Evolutionary conservation across 2,329 filamentous ascomycete species (phyloP).

Genomic region (Polychaeton citri): DNA sequence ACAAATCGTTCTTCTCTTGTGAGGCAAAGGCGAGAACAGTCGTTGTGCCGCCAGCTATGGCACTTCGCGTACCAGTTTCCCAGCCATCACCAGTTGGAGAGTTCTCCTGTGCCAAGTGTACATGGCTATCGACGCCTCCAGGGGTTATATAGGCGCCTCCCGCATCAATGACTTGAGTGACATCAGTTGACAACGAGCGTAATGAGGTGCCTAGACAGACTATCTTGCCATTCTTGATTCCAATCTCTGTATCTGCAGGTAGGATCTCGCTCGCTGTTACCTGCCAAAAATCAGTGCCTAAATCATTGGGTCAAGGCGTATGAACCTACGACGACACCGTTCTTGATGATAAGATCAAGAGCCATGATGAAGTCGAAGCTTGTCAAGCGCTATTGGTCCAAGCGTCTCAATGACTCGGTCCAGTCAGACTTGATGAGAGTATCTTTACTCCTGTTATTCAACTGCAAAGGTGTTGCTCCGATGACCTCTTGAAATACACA

Average conservation of each 20-base stretch:
- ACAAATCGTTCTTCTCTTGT: conserved; percentile 34
- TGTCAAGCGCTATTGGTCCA: too few relatives aligned
- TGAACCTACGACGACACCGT: conserved; percentile 27
- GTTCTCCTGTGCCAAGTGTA: conserved; percentile 35
- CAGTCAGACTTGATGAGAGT: too few relatives aligned
- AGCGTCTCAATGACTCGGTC: too few relatives aligned
- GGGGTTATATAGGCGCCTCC: conserved; percentile 34
- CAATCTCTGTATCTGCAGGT: conserved; percentile 31
- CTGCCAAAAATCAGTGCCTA: conserved; percentile 13
- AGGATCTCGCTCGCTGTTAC: conserved; percentile 35
- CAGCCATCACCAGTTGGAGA: conserved; percentile 31
- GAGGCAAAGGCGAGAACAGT: conserved; percentile 46
- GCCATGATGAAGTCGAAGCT: too few relatives aligned
- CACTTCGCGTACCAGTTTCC: conserved; percentile 39
- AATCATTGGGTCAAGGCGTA: not conserved
- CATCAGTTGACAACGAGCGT: conserved; percentile 10
- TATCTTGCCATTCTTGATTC: conserved; percentile 35
- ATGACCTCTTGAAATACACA: too few relatives aligned
- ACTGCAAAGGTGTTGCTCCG: too few relatives aligned
- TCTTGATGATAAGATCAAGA: conserved; percentile 29
- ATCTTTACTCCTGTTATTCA: too few relatives aligned
- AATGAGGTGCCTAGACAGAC: conserved; percentile 29
- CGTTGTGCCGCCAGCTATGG: conserved; percentile 46
- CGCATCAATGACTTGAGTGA: conserved; percentile 30
- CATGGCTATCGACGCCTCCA: conserved; percentile 37